Base-by-base conservation (phyloP, 2,329 filamentous ascomycete genomes). In the Amauroascus verrucosus region DNA sequence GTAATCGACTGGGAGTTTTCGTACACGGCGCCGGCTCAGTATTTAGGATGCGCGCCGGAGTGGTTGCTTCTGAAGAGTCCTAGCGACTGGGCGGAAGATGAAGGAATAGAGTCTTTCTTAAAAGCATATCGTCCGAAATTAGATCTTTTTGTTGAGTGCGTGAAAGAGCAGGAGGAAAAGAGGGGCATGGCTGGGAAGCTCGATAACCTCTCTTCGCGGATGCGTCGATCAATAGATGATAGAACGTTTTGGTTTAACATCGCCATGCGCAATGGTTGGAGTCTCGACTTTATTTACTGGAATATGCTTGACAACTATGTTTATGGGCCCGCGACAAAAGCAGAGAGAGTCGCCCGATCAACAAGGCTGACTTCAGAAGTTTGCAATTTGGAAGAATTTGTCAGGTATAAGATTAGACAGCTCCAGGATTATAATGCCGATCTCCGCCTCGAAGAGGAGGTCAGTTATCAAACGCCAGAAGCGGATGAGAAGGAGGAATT, bases 1-100 rank as follows among this genome's bases (percentile, higher is more conserved):
- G 60, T 59, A 1, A 59, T 66, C 18, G 63, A 65, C 52, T 65
- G 63, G 63, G 63, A 66, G 44, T 66, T 61, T 46, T 55, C 54
- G 8, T 60, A 64, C 54, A 56, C 55, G 33, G 56, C 59, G 3
- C 61, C 61, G 38, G 45, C 48, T 20, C 56, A 63, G 54, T 62
- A 60, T 54, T 54, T 57, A 35, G 59, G 56, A 26, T 40, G 49
- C 20, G 50, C 62, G 14, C 61, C 59, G 11, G 61, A 55, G 57
- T 62, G 58, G 62, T 57, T 62, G 35, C 58, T 62, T 8, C 54
- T 61, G n/a, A 49, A 56, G 30, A 43, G 32, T 37, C 58, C 58
- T 20, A 54, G 55, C 53, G 44, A 57, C 50, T 61, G 58, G 59
- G 13, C 47, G 7, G 37, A 46, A 28, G 38, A 50, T 20, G 16